phyloP scores from a whole-genome alignment of 108 stramenopile species.

The Cyclostephanos tholiformis region DNA sequence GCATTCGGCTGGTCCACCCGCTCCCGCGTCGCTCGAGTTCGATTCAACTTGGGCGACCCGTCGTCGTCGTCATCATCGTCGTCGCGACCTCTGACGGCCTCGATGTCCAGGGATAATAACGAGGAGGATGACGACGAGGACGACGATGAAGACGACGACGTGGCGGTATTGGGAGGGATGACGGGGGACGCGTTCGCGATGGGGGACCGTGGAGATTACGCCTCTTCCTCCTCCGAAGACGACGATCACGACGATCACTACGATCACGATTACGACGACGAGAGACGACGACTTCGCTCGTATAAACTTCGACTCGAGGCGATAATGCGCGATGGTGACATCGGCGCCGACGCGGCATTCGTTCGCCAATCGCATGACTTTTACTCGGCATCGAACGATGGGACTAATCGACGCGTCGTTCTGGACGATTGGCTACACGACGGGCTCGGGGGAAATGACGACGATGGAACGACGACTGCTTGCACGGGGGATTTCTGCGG shows the following conservation, averaged over 20 bases:
- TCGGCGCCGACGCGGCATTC: not conserved
- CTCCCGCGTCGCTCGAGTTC: not conserved
- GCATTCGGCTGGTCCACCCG: not conserved
- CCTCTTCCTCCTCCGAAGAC: no score
- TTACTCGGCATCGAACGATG: no score
- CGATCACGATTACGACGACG: not conserved
- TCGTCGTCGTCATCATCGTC: no score
- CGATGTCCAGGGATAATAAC: not conserved
- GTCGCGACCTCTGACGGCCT: not conserved
- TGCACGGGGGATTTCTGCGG: conserved; percentile 44
- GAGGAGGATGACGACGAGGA: not conserved
- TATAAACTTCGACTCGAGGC: conserved; percentile 15
- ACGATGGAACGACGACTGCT: not conserved
- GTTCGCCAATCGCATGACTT: not conserved
- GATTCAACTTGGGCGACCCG: no score
- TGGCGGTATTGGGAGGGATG: not conserved
- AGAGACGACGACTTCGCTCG: not conserved
- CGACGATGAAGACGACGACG: not conserved
- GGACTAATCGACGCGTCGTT: not conserved
- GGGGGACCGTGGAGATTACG: not conserved
- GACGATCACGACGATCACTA: not conserved
- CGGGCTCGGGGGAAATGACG: not conserved
- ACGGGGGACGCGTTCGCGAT: not conserved
- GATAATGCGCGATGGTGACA: not conserved
- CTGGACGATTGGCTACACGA: conserved; percentile 30